Evolutionary conservation across 2,329 filamentous ascomycete species (phyloP).

Genomic region (Pseudogymnoascus sp.): DNA sequence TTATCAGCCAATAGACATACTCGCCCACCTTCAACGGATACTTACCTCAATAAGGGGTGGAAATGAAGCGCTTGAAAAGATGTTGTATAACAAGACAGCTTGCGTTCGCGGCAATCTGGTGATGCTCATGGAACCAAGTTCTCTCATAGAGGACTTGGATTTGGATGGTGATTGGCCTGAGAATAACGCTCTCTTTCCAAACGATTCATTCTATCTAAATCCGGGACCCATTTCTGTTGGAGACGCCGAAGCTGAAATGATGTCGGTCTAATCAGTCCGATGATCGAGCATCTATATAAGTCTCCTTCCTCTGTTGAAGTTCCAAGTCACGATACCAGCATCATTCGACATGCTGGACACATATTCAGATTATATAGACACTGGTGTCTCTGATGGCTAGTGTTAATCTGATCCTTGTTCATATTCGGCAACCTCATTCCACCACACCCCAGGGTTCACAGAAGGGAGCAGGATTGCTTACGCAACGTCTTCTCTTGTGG

Average conservation of each 20-base stretch:
- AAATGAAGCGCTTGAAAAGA: slow-evolving; percentile 34
- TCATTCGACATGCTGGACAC: background rate
- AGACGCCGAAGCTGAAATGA: slow-evolving; percentile 1
- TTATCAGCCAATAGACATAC: slow-evolving; percentile 30
- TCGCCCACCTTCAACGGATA: slow-evolving; percentile 34
- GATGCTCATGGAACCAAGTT: slow-evolving; percentile 12
- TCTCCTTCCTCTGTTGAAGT: background rate
- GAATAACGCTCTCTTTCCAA: slow-evolving; percentile 4
- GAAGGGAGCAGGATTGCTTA: background rate
- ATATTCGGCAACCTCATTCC: background rate
- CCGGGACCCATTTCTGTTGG: background rate
- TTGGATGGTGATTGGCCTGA: background rate
- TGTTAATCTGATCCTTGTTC: background rate
- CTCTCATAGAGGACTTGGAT: slow-evolving; percentile 8
- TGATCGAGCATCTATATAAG: background rate
- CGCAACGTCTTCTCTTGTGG: background rate
- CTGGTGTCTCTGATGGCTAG: background rate
- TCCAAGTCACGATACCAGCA: background rate
- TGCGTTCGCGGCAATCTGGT: background rate
- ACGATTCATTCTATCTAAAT: slow-evolving; percentile 2
- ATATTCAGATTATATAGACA: background rate
- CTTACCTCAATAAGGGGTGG: slow-evolving; percentile 38
- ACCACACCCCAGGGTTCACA: background rate
- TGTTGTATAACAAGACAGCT: slow-evolving; percentile 27
- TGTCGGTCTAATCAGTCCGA: background rate